Evolutionary conservation across 225 moss, liverwort and hornwort species (phyloP).

Genomic region (Bryoerythrophyllum caledonicum): DNA sequence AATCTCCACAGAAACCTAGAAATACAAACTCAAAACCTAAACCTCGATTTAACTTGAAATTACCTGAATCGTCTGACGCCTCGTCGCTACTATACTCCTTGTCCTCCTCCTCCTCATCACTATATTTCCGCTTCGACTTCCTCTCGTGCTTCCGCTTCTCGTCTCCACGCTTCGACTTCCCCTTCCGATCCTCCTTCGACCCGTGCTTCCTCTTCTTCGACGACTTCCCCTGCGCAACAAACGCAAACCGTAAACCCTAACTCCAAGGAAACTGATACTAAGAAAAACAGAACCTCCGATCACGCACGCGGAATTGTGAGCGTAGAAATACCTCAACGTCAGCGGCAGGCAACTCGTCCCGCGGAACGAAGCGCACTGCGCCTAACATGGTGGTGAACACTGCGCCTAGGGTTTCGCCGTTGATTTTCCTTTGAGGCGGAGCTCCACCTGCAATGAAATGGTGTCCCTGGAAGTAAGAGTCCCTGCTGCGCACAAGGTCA

Average conservation of each 20-base stretch:
- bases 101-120: constrained; percentile 38
- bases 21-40: not conserved
- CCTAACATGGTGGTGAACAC: constrained; percentile 49
- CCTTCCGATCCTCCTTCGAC: constrained; percentile 43
- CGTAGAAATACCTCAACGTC: constrained; percentile 20
- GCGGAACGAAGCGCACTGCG: constrained; percentile 62
- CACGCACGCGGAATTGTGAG: not conserved
- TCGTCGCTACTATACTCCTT: constrained; percentile 54
- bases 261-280: too few species aligned
- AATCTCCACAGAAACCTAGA: not conserved
- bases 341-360: constrained; percentile 38
- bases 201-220: constrained; percentile 65
- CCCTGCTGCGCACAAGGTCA: not conserved
- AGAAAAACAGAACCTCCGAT: not conserved
- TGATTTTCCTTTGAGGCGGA: not conserved
- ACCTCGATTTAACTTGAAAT: too few species aligned
- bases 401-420: not conserved
- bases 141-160: constrained; percentile 58
- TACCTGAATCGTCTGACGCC: constrained; percentile 61
- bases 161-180: constrained; percentile 47
- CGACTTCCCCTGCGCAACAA: constrained; percentile 24
- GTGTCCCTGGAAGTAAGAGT: not conserved
- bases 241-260: not conserved
- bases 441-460: not conserved
- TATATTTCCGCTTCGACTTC: constrained; percentile 41